These are phyloP conservation scores for Domatiomyces catenatus DNA, from an alignment of 2,329 filamentous ascomycete species.

Conservation along the genomic window DNA sequence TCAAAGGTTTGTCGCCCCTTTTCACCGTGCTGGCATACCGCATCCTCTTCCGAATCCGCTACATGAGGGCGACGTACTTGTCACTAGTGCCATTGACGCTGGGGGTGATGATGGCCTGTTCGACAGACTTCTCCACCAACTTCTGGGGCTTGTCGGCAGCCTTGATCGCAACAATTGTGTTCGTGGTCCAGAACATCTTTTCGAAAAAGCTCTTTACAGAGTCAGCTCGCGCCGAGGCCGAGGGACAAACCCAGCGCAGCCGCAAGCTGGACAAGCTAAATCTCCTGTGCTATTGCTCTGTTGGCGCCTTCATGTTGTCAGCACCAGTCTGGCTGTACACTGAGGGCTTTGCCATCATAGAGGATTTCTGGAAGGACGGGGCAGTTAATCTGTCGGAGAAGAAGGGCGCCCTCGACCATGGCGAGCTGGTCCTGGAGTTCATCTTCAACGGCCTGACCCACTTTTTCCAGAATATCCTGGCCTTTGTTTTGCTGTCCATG, in stretches of 20 bases:
- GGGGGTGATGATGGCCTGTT: slow-evolving; percentile 94
- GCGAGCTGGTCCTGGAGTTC: slow-evolving; percentile 59
- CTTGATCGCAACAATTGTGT: slow-evolving; percentile 77
- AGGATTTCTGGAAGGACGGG: slow-evolving; percentile 70
- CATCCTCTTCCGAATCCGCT: slow-evolving; percentile 72
- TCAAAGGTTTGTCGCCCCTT: slow-evolving; percentile 89
- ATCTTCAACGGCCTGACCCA: slow-evolving; percentile 95
- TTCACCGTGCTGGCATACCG: slow-evolving; percentile 93
- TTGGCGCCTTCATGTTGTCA: slow-evolving; percentile 76
- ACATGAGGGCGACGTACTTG: slow-evolving; percentile 72
- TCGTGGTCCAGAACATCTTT: slow-evolving; percentile 96
- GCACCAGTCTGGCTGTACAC: slow-evolving; percentile 84
- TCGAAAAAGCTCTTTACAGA: slow-evolving; percentile 97
- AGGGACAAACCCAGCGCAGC: slow-evolving; percentile 45
- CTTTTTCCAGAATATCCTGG: slow-evolving; percentile 89
- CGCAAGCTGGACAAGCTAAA: slow-evolving; percentile 94
- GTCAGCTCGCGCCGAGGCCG: slow-evolving; percentile 66
- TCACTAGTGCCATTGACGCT: slow-evolving; percentile 80
- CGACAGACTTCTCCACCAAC: slow-evolving; percentile 76
- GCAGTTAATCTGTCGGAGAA: slow-evolving; percentile 60
- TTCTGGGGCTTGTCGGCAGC: slow-evolving; percentile 81
- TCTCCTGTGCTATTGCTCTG: slow-evolving; percentile 90
- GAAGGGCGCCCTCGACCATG: slow-evolving; percentile 54
- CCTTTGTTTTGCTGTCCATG: slow-evolving; percentile 81
- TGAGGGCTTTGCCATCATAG: slow-evolving; percentile 64